Base-by-base conservation (phyloP, 306 rosid species). In the Astragalus membranaceus region DNA sequence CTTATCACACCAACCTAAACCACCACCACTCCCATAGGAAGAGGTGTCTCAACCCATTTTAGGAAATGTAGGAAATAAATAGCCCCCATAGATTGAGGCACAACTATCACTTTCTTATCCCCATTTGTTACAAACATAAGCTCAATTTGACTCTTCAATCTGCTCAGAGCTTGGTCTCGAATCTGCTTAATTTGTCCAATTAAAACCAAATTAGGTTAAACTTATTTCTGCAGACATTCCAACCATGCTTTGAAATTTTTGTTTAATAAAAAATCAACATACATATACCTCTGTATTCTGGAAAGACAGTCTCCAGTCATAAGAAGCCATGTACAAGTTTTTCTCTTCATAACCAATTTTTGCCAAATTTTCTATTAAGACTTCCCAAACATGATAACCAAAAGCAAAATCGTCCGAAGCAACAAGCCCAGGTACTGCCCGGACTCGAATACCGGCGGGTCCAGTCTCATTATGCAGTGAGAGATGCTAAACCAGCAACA, bases 291-390 rank as follows among this genome's bases (percentile, higher is more conserved):
- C 89, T 11, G 96, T 92, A 43, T 88, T 89, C 55, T 92, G 92
- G 80, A 89, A 92, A 26, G 92, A 90, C n/a, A 88, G 70, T 70
- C 96, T 85, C 98, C 98, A 92, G 54, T 92, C 96, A 82, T 92
- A 86, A 16, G 86, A 67, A 62, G 83, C 87, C 96, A 89, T 88
- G 49, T 87, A 64, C 81, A 92, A 69, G 70, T 86, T 89, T 83
- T 84, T 92, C 76, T 82, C 88, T 64, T 92, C 98, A 63, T 92
- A 92, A 20, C 98, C 96, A 82, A 92, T 73, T 83, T 77, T 80
- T 10, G 96, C 95, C 83, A 89, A 67, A 80, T 84, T 92, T 65
- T 86, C 87, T 9, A 92, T 85, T 32, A 89, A 83, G 75, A 83
- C 89, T 30, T 84, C 88, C 96, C 98, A 92, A 75, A 81, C 81